Evolutionary conservation across 441 rosid species (phyloP).

Genomic region (Lepidium campestre): DNA sequence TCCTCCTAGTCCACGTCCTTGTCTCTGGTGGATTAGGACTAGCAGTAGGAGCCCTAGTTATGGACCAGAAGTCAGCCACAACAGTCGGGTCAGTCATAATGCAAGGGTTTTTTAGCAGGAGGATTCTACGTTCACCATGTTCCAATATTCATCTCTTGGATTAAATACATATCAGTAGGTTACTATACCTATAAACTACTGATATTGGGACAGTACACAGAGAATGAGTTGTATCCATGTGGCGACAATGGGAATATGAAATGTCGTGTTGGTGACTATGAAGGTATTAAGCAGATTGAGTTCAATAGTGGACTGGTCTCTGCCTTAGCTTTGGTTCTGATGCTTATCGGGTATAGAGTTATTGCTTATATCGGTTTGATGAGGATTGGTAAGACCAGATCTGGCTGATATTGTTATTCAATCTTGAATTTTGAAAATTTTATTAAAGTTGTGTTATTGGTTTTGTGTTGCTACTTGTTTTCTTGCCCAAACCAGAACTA

Average conservation of each 20-base stretch:
- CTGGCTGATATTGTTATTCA: slow-evolving; percentile 19
- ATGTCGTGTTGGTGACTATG: slow-evolving; percentile 66
- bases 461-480: slow-evolving; percentile 24
- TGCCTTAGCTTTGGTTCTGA: slow-evolving; percentile 48
- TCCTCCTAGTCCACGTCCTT: slow-evolving; percentile 63
- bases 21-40: slow-evolving; percentile 87
- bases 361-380: slow-evolving; percentile 71
- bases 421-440: too few species aligned
- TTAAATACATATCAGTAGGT: slow-evolving; percentile 74
- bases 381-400: slow-evolving; percentile 36
- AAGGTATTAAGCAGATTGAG: slow-evolving; percentile 48
- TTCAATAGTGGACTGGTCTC: slow-evolving; percentile 39
- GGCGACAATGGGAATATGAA: slow-evolving; percentile 33
- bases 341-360: slow-evolving; percentile 79
- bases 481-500: slow-evolving; percentile 22
- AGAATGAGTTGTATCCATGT: slow-evolving; percentile 49
- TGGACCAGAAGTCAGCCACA: slow-evolving; percentile 77
- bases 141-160: slow-evolving; percentile 70
- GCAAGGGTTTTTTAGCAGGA: slow-evolving; percentile 69
- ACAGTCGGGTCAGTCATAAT: slow-evolving; percentile 79
- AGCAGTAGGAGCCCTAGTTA: slow-evolving; percentile 74
- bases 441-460: too few species aligned
- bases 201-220: slow-evolving; percentile 65
- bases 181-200: slow-evolving; percentile 75
- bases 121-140: slow-evolving; percentile 88